These are phyloP conservation scores for Globisporangium irregulare DNA, from an alignment of 352 stramenopile species.

Conservation along the genomic window DNA sequence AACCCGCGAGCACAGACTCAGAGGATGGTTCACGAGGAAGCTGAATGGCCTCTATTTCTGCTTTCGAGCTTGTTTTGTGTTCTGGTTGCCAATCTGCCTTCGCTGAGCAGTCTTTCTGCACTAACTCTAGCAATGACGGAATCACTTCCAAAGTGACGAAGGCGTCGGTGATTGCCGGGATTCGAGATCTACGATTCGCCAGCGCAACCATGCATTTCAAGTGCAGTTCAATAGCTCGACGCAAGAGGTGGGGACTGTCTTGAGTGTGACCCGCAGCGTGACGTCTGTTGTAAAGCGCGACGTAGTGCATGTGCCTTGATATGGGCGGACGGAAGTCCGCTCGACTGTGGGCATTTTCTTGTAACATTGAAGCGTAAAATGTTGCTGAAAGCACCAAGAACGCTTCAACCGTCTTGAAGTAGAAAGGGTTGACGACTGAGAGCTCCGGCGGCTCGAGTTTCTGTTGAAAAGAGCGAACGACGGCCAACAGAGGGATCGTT, in stretches of 20 bases:
- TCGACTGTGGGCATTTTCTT: constrained; percentile 14
- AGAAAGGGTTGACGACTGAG: not conserved
- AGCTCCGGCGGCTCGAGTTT: constrained; percentile 1
- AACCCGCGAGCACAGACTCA: not conserved
- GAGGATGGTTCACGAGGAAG: not conserved
- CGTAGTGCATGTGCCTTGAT: constrained; percentile 26
- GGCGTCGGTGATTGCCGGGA: constrained; percentile 28
- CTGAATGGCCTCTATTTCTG: not conserved
- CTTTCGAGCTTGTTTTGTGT: not conserved
- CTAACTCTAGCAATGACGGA: constrained; percentile 19
- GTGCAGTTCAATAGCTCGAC: constrained; percentile 28
- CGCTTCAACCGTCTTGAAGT: constrained; percentile 24
- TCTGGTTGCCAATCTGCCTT: not conserved
- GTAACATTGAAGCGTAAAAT: constrained; percentile 26
- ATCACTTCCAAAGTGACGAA: constrained; percentile 24
- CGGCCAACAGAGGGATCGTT: not conserved
- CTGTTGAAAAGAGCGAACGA: constrained; percentile 3
- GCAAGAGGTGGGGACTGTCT: constrained; percentile 20
- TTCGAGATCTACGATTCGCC: constrained; percentile 25
- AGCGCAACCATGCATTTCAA: constrained; percentile 38
- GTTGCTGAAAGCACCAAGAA: constrained; percentile 30
- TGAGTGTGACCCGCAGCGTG: constrained; percentile 14
- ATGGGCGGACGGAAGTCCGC: constrained; percentile 27
- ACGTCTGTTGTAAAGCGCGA: constrained; percentile 25
- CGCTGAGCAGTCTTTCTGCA: constrained; percentile 4